phyloP scores from a whole-genome alignment of 768 basidiomycete species.

The Podaxis sp. region DNA sequence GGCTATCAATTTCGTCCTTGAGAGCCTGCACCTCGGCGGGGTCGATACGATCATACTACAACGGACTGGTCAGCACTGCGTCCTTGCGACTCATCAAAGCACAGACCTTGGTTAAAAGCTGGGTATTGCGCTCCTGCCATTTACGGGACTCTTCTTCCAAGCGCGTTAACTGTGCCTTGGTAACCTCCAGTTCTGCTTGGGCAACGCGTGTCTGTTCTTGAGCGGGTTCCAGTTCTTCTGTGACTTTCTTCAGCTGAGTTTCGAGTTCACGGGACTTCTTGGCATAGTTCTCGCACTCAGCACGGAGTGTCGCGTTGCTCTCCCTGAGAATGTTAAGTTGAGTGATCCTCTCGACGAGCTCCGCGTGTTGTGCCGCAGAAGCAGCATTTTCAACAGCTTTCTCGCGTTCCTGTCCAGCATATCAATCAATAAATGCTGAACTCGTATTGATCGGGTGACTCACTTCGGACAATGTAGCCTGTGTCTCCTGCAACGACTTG shows the following conservation, averaged over 20 bases:
- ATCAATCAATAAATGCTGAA: constrained; percentile 6
- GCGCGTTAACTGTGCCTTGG: constrained; percentile 58
- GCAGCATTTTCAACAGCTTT: constrained; percentile 65
- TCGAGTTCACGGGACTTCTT: constrained; percentile 70
- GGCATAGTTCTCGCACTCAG: constrained; percentile 67
- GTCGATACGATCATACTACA: constrained; percentile 83
- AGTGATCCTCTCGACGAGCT: constrained; percentile 82
- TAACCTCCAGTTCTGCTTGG: constrained; percentile 72
- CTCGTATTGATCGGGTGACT: background rate
- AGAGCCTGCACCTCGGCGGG: constrained; percentile 79
- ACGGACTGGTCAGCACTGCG: background rate
- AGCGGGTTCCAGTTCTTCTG: constrained; percentile 65
- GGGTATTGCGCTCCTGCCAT: constrained; percentile 83
- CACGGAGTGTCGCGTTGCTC: constrained; percentile 81
- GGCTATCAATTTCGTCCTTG: constrained; percentile 61
- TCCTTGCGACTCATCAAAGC: background rate
- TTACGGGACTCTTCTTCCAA: constrained; percentile 73
- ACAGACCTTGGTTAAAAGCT: constrained; percentile 73
- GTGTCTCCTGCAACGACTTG: constrained; percentile 65
- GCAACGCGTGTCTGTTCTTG: constrained; percentile 64
- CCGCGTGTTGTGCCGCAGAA: constrained; percentile 76
- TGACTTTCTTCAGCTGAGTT: constrained; percentile 49
- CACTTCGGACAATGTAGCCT: constrained; percentile 69
- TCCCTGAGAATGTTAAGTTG: constrained; percentile 83
- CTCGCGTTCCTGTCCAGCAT: constrained; percentile 64